Evolutionary conservation across 2,329 filamentous ascomycete species (phyloP), one percentile per base, ranked within the genome.

Genomic region (Byssoonygena ceratinophila): DNA sequence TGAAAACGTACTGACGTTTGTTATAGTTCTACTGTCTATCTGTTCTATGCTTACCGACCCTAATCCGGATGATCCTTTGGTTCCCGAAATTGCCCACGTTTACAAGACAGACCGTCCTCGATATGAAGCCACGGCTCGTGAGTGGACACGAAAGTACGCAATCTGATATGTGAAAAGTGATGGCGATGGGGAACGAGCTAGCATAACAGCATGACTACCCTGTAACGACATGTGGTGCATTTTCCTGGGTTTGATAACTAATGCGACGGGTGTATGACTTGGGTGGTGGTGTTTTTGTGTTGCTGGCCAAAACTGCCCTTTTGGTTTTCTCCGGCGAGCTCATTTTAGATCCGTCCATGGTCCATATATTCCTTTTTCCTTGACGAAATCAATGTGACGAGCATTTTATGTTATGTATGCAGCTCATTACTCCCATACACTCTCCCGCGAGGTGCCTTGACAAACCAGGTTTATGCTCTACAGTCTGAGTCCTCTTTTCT

Each of bases 1-100:
- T 12, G 22, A 25, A 20, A n/a, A n/a, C 7, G 43, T 51, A 32
- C 46, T 57, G 18, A 58, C 22, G 22, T 25, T 22, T 1, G 34
- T 16, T 23, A 29, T 56, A 97, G 92, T 98, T 54, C 80, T 98
- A 25, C 82, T 98, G 60, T 97, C 92, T 54, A 98, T 98, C 78
- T 98, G 92, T 80, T 98, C 92, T 51, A 97, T 98, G 92, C 79
- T 98, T 71, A 98, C 92, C 68, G 92, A 98, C 76, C 92, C 92
- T 63, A 98, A 98, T 80, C 92, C 92, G 59, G 92, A 98, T 71
- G 92, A 98, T 73, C 92, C 92, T 67, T 84, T 98, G 62, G 92
- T 98, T 57, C 92, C 92, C 59, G 92, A 98, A 77, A 98, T 98
- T 66, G 92, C 92, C 65, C 92, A 98, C 69, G 89, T 97, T 69